Evolutionary conservation across 2,329 filamentous ascomycete species (phyloP).

Genomic region (Tolypocladium album): DNA sequence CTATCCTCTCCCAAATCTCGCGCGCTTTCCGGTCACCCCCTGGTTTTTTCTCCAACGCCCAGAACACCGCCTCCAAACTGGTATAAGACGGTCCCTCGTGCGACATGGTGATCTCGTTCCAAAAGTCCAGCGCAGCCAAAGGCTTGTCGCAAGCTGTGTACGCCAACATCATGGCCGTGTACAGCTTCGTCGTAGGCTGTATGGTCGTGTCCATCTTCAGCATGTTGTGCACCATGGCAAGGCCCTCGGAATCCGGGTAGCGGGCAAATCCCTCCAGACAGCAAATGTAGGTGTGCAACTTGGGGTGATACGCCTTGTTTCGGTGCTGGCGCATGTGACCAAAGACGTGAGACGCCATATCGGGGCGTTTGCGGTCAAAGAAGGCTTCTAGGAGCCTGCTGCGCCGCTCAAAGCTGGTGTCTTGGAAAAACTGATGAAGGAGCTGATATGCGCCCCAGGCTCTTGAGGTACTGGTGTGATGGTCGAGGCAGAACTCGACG

Average conservation of each 20-base stretch:
- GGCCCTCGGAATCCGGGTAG: conserved; percentile 41
- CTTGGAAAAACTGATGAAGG: conserved; percentile 53
- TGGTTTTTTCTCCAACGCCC: conserved; percentile 57
- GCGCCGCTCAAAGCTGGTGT: conserved; percentile 54
- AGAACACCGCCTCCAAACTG: conserved; percentile 72
- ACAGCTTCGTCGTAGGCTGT: conserved; percentile 62
- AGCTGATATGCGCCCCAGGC: conserved; percentile 57
- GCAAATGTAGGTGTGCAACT: conserved; percentile 61
- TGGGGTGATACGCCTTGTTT: conserved; percentile 53
- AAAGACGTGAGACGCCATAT: conserved; percentile 81
- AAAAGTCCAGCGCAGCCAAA: conserved; percentile 62
- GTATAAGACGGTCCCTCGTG: conserved; percentile 78
- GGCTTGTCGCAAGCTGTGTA: conserved; percentile 62
- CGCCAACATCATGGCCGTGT: conserved; percentile 80
- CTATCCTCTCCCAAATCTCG: conserved; percentile 60
- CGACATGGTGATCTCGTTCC: conserved; percentile 72
- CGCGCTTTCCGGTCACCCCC: conserved; percentile 50
- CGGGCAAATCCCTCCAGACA: conserved; percentile 67
- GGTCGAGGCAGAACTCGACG: conserved; percentile 56
- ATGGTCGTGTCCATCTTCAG: conserved; percentile 84
- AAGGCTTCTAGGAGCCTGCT: conserved; percentile 71
- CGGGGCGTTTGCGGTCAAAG: conserved; percentile 63
- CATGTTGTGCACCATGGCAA: conserved; percentile 81
- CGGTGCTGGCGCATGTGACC: conserved; percentile 83
- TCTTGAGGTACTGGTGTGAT: conserved; percentile 48